A percentile compares a stretch with the other conserved stretches of the same genome.
phyloP scores from a whole-genome alignment of 2,329 filamentous ascomycete genomes.

The Thielaviopsis musarum region DNA sequence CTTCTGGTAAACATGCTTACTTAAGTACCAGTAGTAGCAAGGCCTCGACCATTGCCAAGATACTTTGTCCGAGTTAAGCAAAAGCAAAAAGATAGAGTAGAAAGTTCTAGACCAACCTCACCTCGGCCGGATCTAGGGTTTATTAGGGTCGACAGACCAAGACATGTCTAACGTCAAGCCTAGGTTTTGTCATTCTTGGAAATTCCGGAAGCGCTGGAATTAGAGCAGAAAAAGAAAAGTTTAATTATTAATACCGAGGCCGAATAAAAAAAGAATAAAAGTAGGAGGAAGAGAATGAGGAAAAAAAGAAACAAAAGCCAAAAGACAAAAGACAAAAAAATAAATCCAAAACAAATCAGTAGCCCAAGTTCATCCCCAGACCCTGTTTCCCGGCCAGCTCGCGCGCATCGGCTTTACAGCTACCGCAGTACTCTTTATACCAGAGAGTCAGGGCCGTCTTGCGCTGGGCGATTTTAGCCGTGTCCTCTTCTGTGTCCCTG shows the following conservation, averaged over 20 bases:
- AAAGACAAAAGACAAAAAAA: not conserved
- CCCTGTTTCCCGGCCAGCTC: constrained; percentile 16
- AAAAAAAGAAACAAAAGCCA: not conserved
- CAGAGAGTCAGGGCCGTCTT: constrained; percentile 27
- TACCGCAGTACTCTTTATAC: constrained; percentile 38
- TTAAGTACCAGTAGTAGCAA: no score
- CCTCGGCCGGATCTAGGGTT: not conserved
- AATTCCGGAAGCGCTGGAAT: not conserved
- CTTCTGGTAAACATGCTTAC: no score
- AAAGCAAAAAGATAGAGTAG: not conserved
- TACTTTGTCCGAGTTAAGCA: no score
- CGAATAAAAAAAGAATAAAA: not conserved
- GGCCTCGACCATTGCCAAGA: no score
- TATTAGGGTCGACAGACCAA: not conserved
- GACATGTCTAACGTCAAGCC: not conserved
- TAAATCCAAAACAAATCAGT: constrained; percentile 1
- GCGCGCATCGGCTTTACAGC: constrained; percentile 31
- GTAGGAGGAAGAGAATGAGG: not conserved
- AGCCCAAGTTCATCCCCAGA: not conserved
- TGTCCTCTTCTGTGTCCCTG: constrained; percentile 13
- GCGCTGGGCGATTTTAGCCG: constrained; percentile 14
- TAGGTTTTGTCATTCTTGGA: not conserved
- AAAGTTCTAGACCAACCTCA: not conserved
- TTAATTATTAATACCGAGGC: not conserved
- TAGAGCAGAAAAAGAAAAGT: not conserved